These are phyloP conservation scores for Clitopilus hobsonii DNA, from an alignment of 768 basidiomycete species.

Conservation along the genomic window DNA sequence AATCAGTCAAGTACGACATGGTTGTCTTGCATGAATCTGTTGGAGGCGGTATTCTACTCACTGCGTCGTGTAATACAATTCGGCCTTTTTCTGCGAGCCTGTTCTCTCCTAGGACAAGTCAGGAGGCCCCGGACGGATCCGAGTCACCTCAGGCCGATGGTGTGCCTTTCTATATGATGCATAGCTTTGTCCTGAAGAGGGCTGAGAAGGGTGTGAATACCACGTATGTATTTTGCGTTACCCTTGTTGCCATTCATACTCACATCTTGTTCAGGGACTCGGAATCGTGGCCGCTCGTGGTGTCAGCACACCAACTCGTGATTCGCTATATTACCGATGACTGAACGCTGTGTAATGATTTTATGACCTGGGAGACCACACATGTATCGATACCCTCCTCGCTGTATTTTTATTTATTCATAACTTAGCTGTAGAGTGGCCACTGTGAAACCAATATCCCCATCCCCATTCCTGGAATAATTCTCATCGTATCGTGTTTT, in stretches of 20 bases:
- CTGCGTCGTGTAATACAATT: slow-evolving; percentile 20
- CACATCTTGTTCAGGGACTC: background rate
- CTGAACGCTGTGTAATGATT: background rate
- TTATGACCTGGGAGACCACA: background rate
- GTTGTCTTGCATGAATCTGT: slow-evolving; percentile 8
- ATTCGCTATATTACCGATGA: background rate
- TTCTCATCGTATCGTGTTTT: too few species aligned
- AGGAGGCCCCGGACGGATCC: background rate
- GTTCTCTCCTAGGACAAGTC: background rate
- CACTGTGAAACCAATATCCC: too few species aligned
- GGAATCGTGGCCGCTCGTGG: background rate
- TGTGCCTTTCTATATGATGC: background rate
- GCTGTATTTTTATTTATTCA: background rate
- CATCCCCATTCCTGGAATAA: too few species aligned
- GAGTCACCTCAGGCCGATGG: background rate
- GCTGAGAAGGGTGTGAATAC: background rate
- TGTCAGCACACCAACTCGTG: slow-evolving; percentile 1
- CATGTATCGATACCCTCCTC: background rate
- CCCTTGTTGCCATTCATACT: background rate
- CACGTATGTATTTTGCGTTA: background rate
- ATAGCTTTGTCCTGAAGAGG: background rate
- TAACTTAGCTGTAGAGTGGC: background rate
- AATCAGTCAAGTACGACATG: slow-evolving; percentile 16
- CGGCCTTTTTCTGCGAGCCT: background rate
- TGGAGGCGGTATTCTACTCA: slow-evolving; percentile 17